phyloP scores from a whole-genome alignment of 179 eudicot species.

The Carnegiea gigantea region DNA sequence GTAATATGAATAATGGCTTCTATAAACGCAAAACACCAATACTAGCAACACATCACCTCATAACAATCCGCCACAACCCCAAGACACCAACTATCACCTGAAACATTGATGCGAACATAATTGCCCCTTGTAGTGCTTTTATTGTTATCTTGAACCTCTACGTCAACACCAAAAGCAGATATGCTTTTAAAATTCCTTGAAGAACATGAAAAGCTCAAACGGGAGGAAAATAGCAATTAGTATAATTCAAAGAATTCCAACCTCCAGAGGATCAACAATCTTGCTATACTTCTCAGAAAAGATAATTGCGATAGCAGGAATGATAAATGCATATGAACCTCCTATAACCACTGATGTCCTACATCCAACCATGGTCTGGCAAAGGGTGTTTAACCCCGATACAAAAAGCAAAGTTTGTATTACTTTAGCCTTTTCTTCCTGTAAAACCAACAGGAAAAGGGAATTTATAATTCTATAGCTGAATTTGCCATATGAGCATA shows the following conservation, averaged over 20 bases:
- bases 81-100: slow-evolving; percentile 69
- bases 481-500: not conserved
- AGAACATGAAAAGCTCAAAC: not conserved
- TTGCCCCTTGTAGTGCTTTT: slow-evolving; percentile 85
- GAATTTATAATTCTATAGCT: not conserved
- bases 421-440: slow-evolving; percentile 79
- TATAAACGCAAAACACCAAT: not conserved
- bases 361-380: slow-evolving; percentile 67
- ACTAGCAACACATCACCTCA: slow-evolving; percentile 42
- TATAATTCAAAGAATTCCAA: slow-evolving; percentile 18
- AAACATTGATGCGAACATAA: slow-evolving; percentile 70
- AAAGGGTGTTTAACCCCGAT: slow-evolving; percentile 76
- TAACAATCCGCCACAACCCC: slow-evolving; percentile 79
- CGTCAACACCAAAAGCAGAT: slow-evolving; percentile 1
- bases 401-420: slow-evolving; percentile 82
- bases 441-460: slow-evolving; percentile 10
- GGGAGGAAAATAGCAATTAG: not conserved
- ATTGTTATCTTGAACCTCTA: slow-evolving; percentile 73
- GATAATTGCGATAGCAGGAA: slow-evolving; percentile 50
- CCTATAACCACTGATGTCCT: slow-evolving; percentile 83
- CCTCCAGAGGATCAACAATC: slow-evolving; percentile 58
- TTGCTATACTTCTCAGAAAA: slow-evolving; percentile 44
- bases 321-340: slow-evolving; percentile 66
- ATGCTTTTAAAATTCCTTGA: not conserved
- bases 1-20: not conserved